Conservation (phyloP, 345 rosid genomes). For the Raphanus sativus region DNA sequence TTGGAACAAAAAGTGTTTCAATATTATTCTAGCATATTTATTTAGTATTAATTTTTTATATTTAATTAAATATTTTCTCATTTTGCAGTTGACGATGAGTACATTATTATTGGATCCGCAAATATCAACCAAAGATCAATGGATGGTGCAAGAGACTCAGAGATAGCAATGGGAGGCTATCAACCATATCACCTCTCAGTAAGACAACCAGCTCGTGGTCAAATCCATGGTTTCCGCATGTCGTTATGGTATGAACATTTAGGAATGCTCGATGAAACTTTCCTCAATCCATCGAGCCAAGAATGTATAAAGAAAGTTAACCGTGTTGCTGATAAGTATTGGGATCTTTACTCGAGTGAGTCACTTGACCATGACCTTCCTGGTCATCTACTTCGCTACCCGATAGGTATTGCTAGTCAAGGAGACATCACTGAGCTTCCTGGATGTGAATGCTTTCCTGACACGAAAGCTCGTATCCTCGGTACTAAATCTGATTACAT, state of each 20-base stretch:
- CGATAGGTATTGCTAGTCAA: neutral
- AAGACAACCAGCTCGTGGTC: constrained; percentile 1
- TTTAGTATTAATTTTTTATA: neutral
- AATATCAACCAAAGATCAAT: neutral
- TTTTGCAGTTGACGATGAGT: neutral
- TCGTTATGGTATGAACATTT: neutral
- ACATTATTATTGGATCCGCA: neutral
- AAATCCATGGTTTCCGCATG: neutral
- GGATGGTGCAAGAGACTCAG: neutral
- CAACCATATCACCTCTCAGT: neutral
- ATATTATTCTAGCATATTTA: neutral
- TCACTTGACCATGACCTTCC: neutral
- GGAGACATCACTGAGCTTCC: neutral
- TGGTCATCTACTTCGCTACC: constrained; percentile 1
- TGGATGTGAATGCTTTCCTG: neutral
- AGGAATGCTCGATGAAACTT: neutral
- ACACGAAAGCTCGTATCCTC: neutral
- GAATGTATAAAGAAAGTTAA: neutral
- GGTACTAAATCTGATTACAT: neutral
- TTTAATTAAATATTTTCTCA: neutral
- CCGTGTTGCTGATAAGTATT: neutral
- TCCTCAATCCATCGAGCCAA: neutral
- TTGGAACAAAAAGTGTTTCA: neutral
- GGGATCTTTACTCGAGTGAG: neutral
- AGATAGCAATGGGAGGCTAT: neutral